Base-by-base conservation (phyloP, 805 yeast species). In the Pichia californica region DNA sequence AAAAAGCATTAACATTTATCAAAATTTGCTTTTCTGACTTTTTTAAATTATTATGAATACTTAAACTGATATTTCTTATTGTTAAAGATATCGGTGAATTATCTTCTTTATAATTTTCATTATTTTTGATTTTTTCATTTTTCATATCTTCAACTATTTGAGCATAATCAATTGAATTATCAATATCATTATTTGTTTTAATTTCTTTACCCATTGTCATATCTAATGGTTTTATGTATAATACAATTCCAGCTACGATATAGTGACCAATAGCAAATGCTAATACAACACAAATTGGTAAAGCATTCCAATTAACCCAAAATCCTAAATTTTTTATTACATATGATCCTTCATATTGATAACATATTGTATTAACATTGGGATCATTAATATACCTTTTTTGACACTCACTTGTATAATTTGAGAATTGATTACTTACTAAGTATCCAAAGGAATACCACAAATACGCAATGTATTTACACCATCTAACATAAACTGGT, bases 401-500 rank as follows among this genome's bases (percentile, higher is more conserved):
- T 33, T 49, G 70, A 53, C 87, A 80, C 41, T 74, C 77, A 13
- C 88, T 88, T 33, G 59, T 47, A 64, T 69, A 83, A 28, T 71
- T 75, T 2, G 83, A 68, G 56, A 76, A 87, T 52, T 85, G 81
- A 55, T 80, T 83, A 0, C 88, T 71, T 32, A 73, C 54, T 44
- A 81, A 54, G 2, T 79, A 80, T 3, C 93, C 93, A 61, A 83
- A 83, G 0, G 80, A 81, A 56, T 83, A 87, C 86, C 89, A 88
- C 41, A 82, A 70, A 56, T 76, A 83, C 0, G 91, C 81, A 44
- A 81, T 66, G 60, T 83, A 87, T 56, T 82, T 84, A 5, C 81
- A 73, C 96, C 96, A 87, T 29, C 87, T 69, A 8, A 87, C 94
- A 54, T 88, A 88, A 1, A 84, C 94, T 0, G 95, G 95, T 79